Evolutionary conservation across 495 filamentous ascomycete genomes (phyloP).

Genomic region (Rhypophila decipiens): DNA sequence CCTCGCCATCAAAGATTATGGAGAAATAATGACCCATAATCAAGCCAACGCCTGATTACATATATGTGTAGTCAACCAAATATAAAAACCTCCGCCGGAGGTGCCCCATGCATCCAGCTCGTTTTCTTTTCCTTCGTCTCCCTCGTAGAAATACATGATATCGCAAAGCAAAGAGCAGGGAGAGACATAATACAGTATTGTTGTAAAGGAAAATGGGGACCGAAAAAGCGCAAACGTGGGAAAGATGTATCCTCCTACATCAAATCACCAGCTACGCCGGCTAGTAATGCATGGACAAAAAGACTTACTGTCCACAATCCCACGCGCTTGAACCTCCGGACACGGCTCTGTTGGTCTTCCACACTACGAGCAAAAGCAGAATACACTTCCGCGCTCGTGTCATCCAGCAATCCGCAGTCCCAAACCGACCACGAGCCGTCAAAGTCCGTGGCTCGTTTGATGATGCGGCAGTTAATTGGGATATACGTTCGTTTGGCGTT

Average conservation of each 20-base stretch:
- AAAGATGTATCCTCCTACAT: no score
- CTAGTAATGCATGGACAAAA: constrained; percentile 86
- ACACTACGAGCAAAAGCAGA: constrained; percentile 86
- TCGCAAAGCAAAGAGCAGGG: background rate
- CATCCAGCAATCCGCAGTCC: constrained; percentile 92
- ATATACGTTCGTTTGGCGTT: constrained; percentile 91
- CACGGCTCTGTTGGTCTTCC: constrained; percentile 74
- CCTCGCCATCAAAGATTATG: no score
- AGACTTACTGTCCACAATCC: constrained; percentile 92
- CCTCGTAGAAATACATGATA: background rate
- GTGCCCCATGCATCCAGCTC: no score
- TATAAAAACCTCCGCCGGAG: no score
- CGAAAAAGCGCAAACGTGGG: no score
- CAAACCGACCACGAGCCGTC: constrained; percentile 94
- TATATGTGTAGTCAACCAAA: no score
- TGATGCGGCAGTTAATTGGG: constrained; percentile 86
- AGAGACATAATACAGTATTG: background rate
- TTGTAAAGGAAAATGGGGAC: background rate
- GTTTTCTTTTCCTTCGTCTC: no score
- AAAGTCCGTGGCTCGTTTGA: constrained; percentile 81
- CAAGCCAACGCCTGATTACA: no score
- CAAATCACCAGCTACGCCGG: constrained; percentile 87
- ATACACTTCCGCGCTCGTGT: constrained; percentile 90
- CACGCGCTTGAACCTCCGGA: constrained; percentile 87
- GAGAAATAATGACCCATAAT: no score